Conservation (phyloP, 371 early-diverging fungal genomes). For the Apophysomyces variabilis region DNA sequence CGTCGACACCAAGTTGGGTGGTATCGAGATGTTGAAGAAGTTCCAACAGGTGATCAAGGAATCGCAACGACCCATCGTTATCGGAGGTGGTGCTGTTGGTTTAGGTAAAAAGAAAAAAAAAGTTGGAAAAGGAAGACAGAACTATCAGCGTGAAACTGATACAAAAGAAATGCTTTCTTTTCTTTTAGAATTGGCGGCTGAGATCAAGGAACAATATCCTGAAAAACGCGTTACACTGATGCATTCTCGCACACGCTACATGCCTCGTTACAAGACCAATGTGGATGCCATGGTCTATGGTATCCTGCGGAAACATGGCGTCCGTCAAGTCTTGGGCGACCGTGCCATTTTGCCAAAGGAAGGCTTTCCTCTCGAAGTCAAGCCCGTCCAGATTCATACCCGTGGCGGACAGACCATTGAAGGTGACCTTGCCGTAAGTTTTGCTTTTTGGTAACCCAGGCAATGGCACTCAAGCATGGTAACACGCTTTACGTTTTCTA, state of each 20-base stretch:
- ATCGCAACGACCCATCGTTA: slow-evolving; percentile 55
- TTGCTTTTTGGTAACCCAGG: background rate
- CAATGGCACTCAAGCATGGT: background rate
- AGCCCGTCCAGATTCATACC: slow-evolving; percentile 52
- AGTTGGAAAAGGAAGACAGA: background rate
- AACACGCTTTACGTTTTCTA: slow-evolving; percentile 18
- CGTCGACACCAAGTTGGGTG: slow-evolving; percentile 46
- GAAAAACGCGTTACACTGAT: slow-evolving; percentile 65
- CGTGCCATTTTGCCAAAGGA: slow-evolving; percentile 50
- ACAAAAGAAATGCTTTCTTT: no score
- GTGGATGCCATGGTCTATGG: slow-evolving; percentile 47
- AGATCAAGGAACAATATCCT: slow-evolving; percentile 69
- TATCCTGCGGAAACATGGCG: slow-evolving; percentile 51
- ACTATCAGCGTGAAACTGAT: no score
- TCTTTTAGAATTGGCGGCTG: slow-evolving; percentile 60
- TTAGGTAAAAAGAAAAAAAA: slow-evolving; percentile 30
- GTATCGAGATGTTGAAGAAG: slow-evolving; percentile 44
- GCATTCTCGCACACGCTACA: slow-evolving; percentile 64
- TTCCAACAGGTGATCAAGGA: slow-evolving; percentile 54
- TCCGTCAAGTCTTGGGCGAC: slow-evolving; percentile 54
- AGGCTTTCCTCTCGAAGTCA: slow-evolving; percentile 52
- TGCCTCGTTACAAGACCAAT: slow-evolving; percentile 54
- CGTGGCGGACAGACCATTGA: slow-evolving; percentile 51
- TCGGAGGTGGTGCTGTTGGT: slow-evolving; percentile 76
- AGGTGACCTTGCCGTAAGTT: slow-evolving; percentile 58